These are phyloP conservation scores for Pezicula radicicola DNA, from an alignment of 2,329 filamentous ascomycete genomes.

Conservation along the genomic window DNA sequence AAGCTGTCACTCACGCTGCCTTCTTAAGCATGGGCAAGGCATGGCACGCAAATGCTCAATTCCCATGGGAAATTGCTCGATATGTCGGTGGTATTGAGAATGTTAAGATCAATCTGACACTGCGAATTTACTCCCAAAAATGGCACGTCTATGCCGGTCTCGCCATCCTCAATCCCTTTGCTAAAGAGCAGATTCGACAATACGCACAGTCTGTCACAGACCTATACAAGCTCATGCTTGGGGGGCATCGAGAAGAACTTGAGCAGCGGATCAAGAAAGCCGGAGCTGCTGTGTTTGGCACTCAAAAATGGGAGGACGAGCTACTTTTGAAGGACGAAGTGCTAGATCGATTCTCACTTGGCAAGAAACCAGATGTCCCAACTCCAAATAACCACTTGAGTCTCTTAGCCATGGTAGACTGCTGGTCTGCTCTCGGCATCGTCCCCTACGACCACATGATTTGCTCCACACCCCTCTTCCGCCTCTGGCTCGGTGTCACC, in stretches of 20 bases:
- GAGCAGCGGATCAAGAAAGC: constrained; percentile 74
- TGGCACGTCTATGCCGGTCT: constrained; percentile 99
- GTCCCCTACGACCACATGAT: constrained; percentile 99
- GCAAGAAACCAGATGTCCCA: constrained; percentile 51
- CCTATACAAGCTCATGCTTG: constrained; percentile 95
- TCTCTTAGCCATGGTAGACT: constrained; percentile 95
- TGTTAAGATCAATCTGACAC: constrained; percentile 96
- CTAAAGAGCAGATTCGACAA: constrained; percentile 87
- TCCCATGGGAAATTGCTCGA: constrained; percentile 94
- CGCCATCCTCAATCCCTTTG: constrained; percentile 92
- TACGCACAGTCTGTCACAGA: constrained; percentile 92
- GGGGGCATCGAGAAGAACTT: constrained; percentile 74
- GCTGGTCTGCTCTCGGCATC: constrained; percentile 91
- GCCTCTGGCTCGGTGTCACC: constrained; percentile 94
- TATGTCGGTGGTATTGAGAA: constrained; percentile 98
- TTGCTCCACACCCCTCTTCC: constrained; percentile 95
- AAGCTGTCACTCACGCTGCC: constrained; percentile 95
- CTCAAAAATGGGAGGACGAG: constrained; percentile 53
- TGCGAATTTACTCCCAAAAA: constrained; percentile 97
- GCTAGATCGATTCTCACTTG: constrained; percentile 84
- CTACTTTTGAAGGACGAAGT: constrained; percentile 75
- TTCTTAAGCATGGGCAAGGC: constrained; percentile 98
- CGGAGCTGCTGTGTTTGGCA: constrained; percentile 66
- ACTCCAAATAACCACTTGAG: constrained; percentile 92
- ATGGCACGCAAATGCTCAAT: constrained; percentile 93